These are phyloP conservation scores for Pseudopithomyces maydicus DNA, from an alignment of 2,329 filamentous ascomycete species.

Conservation along the genomic window DNA sequence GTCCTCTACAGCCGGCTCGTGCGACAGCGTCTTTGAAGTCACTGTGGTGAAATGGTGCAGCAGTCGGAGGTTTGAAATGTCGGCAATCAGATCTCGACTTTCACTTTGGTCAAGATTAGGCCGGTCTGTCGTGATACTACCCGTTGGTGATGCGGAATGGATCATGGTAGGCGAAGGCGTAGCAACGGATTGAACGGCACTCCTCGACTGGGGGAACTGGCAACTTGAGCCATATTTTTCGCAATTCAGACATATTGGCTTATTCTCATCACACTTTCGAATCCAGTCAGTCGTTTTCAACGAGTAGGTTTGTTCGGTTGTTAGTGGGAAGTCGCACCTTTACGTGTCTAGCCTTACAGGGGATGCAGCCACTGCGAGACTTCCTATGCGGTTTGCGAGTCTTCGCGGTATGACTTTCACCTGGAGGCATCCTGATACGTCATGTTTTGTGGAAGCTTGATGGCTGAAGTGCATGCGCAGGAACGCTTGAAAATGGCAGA, in stretches of 20 bases:
- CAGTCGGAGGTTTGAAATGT: conserved; percentile 23
- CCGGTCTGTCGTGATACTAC: background rate
- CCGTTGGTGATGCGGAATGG: conserved; percentile 17
- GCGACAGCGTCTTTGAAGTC: conserved; percentile 20
- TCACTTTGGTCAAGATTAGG: background rate
- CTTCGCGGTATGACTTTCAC: conserved; percentile 11
- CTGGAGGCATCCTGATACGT: background rate
- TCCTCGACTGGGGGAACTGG: conserved; percentile 21
- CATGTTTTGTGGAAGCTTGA: background rate
- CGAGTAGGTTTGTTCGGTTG: background rate
- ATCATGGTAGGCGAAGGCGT: conserved; percentile 8
- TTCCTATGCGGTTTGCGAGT: conserved; percentile 21
- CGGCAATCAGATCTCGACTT: conserved; percentile 4
- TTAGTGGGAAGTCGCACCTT: conserved; percentile 14
- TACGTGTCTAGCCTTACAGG: conserved; percentile 22
- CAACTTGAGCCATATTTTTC: conserved; percentile 25
- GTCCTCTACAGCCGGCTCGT: conserved; percentile 15
- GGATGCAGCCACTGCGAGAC: conserved; percentile 20
- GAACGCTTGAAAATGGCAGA: background rate
- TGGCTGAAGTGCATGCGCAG: background rate
- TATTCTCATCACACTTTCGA: conserved; percentile 28
- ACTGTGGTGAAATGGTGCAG: conserved; percentile 30
- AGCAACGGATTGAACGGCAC: background rate
- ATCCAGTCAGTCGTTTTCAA: background rate
- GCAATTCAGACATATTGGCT: conserved; percentile 25